Evolutionary conservation across 495 filamentous ascomycete genomes (phyloP).

Genomic region (Staphylotrichum longicolle): DNA sequence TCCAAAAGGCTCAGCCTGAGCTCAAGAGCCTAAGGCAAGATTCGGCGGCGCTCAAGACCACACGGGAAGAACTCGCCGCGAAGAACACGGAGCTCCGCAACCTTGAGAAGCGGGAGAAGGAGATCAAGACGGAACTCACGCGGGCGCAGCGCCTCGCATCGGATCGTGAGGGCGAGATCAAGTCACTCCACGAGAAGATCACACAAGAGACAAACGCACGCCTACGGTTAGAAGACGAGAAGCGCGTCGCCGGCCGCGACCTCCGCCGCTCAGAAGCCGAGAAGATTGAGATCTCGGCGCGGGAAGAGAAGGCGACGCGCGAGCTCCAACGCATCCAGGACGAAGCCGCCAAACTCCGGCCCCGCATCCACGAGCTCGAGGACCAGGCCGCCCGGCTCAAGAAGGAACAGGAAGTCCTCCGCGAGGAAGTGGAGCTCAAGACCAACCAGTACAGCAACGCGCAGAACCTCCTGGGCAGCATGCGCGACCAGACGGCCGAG

Average conservation of each 20-base stretch:
- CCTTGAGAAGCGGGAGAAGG: conserved; percentile 76
- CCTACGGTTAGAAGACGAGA: conserved; percentile 71
- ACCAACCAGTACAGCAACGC: conserved; percentile 80
- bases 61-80: conserved; percentile 68
- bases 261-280: conserved; percentile 71
- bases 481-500: conserved; percentile 89
- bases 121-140: conserved; percentile 70
- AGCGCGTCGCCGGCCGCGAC: conserved; percentile 67
- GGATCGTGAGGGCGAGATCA: conserved; percentile 75
- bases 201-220: conserved; percentile 69
- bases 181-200: conserved; percentile 70
- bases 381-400: conserved; percentile 63
- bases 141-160: conserved; percentile 63
- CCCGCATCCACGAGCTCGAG: conserved; percentile 67
- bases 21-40: conserved; percentile 72
- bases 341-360: conserved; percentile 61
- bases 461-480: conserved; percentile 80
- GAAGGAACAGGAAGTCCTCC: conserved; percentile 61
- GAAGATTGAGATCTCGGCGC: conserved; percentile 70
- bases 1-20: conserved; percentile 86
- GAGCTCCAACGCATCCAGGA: conserved; percentile 71
- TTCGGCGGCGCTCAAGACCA: conserved; percentile 63
- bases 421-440: conserved; percentile 81
- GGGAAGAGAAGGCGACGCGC: conserved; percentile 61
- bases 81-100: conserved; percentile 66